Percentiles rank a stretch among this genome's conserved stretches.
Evolutionary conservation across 1,139 yeast species (phyloP).

Genomic region (Lodderomyces jiufengensis): DNA sequence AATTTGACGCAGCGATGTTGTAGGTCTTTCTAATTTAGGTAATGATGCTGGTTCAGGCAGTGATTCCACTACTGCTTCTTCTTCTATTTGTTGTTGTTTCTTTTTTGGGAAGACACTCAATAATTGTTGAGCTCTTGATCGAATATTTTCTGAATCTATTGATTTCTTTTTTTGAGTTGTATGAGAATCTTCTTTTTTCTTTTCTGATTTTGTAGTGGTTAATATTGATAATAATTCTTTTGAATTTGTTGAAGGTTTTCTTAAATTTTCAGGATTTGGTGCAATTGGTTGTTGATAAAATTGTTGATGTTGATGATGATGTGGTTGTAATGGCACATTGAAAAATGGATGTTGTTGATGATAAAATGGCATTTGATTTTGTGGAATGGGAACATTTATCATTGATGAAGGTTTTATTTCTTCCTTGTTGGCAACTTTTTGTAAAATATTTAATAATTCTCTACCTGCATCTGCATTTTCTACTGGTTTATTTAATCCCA

Average conservation of each 20-base stretch:
- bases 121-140: conserved; percentile 38
- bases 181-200: conserved; percentile 13
- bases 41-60: background rate
- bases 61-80: conserved; percentile 3
- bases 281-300: conserved; percentile 7
- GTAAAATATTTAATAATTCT: conserved; percentile 64
- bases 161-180: conserved; percentile 10
- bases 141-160: conserved; percentile 25
- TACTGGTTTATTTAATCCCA: conserved; percentile 46
- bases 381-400: conserved; percentile 20
- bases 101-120: conserved; percentile 33
- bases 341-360: conserved; percentile 1
- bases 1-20: conserved; percentile 5
- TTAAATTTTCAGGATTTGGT: conserved; percentile 44
- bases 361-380: conserved; percentile 27
- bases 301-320: conserved; percentile 2
- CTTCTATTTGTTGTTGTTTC: conserved; percentile 4
- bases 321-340: background rate
- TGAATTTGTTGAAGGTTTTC: conserved; percentile 44
- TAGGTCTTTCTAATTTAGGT: background rate
- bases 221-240: conserved; percentile 52
- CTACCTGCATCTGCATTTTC: conserved; percentile 63
- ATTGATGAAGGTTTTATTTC: conserved; percentile 9
- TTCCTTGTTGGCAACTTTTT: conserved; percentile 27
- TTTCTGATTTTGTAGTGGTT: conserved; percentile 29